phyloP scores from a whole-genome alignment of 2,329 filamentous ascomycete species.

The Hypoxylon sp. region DNA sequence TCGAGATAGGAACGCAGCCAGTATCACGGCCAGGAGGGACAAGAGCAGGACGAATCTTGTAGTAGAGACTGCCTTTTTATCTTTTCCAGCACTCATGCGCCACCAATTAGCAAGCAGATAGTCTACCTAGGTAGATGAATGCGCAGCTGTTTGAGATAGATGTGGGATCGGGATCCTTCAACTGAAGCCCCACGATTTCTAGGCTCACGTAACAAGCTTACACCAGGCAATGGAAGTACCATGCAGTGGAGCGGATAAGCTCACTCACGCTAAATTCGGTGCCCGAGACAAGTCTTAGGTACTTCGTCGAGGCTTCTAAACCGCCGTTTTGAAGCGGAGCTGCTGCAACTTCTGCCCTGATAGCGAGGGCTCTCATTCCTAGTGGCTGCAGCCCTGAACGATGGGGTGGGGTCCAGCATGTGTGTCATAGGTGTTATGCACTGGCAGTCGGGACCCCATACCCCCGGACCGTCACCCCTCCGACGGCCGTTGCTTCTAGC shows the following conservation, averaged over 20 bases:
- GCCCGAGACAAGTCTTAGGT: not conserved
- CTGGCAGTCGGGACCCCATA: slow-evolving; percentile 26
- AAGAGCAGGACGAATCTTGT: slow-evolving; percentile 41
- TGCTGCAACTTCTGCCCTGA: slow-evolving; percentile 3
- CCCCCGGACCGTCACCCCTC: slow-evolving; percentile 43
- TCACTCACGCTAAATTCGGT: slow-evolving; percentile 15
- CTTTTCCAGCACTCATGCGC: slow-evolving; percentile 42
- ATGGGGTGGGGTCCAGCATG: not conserved
- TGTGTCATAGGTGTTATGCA: slow-evolving; percentile 5
- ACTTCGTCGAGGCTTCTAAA: not conserved
- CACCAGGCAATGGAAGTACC: not conserved
- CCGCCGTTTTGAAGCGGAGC: slow-evolving; percentile 1
- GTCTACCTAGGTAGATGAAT: slow-evolving; percentile 1
- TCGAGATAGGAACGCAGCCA: slow-evolving; percentile 51
- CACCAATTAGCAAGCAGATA: slow-evolving; percentile 8
- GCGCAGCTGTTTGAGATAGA: slow-evolving; percentile 3
- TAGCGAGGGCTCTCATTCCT: slow-evolving; percentile 32
- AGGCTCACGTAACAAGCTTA: slow-evolving; percentile 8
- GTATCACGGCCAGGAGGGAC: slow-evolving; percentile 48
- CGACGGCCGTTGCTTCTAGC: slow-evolving; percentile 39
- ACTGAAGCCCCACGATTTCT: slow-evolving; percentile 21
- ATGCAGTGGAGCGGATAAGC: slow-evolving; percentile 2
- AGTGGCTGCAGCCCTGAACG: slow-evolving; percentile 24
- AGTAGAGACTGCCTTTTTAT: slow-evolving; percentile 30
- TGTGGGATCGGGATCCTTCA: slow-evolving; percentile 1